phyloP scores from a whole-genome alignment of 139 green algal species.

The Closterium sp. region DNA sequence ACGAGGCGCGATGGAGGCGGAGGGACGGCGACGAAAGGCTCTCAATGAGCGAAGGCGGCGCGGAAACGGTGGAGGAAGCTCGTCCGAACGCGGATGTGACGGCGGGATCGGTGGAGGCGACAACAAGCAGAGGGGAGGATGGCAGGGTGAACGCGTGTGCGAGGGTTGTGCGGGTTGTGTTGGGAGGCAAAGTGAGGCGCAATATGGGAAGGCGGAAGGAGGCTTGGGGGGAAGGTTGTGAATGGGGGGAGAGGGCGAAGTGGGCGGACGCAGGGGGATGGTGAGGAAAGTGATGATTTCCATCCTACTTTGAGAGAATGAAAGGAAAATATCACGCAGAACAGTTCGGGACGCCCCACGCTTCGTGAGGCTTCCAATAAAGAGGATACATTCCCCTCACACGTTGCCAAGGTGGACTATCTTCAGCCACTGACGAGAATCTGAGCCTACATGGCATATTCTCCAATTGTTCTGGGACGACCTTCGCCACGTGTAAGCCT shows the following conservation, averaged over 20 bases:
- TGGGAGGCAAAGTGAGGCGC: not conserved
- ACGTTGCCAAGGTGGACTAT: not conserved
- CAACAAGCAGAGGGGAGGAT: not conserved
- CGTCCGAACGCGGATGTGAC: not conserved
- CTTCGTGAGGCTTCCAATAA: not conserved
- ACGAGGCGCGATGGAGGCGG: not conserved
- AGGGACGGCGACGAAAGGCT: no score
- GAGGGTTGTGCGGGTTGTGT: not conserved
- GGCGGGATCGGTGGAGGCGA: not conserved
- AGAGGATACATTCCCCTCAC: not conserved
- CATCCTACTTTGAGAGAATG: no score
- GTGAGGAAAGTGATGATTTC: not conserved
- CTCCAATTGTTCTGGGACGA: not conserved
- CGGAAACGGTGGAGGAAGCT: not conserved
- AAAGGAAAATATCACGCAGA: no score
- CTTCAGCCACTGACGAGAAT: not conserved
- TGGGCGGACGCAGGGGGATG: not conserved
- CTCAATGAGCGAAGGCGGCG: not conserved
- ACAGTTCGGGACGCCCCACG: no score
- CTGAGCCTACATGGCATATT: not conserved
- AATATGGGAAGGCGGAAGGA: not conserved
- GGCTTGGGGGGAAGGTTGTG: not conserved
- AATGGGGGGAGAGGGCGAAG: not conserved
- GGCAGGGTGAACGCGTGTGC: not conserved
- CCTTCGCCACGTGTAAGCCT: not conserved